Base-by-base conservation (phyloP, 345 rosid species). In the Anacardium occidentale region DNA sequence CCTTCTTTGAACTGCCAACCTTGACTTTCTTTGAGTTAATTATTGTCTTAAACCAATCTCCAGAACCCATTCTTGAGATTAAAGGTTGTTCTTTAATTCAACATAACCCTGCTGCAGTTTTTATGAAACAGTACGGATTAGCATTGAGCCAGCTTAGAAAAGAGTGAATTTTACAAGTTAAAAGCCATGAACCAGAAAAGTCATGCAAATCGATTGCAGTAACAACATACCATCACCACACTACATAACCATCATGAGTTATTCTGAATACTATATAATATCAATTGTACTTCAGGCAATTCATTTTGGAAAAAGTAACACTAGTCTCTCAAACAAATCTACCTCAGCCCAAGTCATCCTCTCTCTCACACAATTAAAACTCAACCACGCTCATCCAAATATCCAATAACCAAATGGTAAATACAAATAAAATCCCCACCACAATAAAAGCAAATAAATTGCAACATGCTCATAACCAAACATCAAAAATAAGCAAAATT, bases 41-140 rank as follows among this genome's bases (percentile, higher is more conserved):
- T 66, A 95, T 80, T 11, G 92, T 83, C 84, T 89, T 92, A 47
- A 95, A 80, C 89, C 96, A 86, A 77, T 85, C 84, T 22, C 91
- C 90, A 77, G 97, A 92, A 62, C 89, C 97, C 99, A 92, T 95
- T 77, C 53, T 74, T 70, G 72, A 64, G 15, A 66, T 52, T 64
- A 21, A 55, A 18, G 21, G 17, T 58, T 26, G 29, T 54, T 22
- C 25, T 44, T 40, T 69, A 65, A 72, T 75, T 67, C 52, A 70
- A 68, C 74, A 64, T 69, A 71, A 77, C 62, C 78, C 91, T 81
- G 84, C 24, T 76, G 65, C 62, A 77, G 25, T 55, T 70, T 48
- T 18, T 64, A 24, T 15, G 48, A 18, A 62, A 64, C 17, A 37
- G 66, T n/a, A 62, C 65, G 69, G 11, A 81, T 71, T 66, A 76